Conservation (phyloP, 2,329 filamentous ascomycete species). For the Phaeoacremonium minimum region DNA sequence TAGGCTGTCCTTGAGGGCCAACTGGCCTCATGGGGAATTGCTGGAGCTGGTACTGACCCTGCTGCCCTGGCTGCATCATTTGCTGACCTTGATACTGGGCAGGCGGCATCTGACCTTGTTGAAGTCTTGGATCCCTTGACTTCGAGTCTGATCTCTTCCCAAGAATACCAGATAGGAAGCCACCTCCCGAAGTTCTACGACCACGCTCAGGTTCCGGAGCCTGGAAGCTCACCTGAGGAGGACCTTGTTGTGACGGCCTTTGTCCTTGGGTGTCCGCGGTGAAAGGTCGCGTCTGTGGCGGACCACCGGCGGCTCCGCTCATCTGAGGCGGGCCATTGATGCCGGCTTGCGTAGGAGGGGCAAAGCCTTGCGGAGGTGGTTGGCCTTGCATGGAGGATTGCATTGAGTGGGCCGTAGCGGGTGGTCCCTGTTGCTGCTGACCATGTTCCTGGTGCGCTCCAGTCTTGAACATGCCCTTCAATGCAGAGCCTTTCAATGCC, state of each 20-base stretch:
- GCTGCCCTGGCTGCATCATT: background rate
- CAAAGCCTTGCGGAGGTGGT: background rate
- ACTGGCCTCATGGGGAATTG: too few species aligned
- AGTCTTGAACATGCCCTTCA: constrained; percentile 26
- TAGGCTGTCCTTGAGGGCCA: too few species aligned
- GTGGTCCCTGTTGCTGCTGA: constrained; percentile 10
- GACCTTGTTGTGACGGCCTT: constrained; percentile 1
- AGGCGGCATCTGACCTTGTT: background rate
- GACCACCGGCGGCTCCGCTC: constrained; percentile 13
- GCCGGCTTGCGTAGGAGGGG: background rate
- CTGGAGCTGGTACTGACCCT: too few species aligned
- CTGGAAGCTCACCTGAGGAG: too few species aligned
- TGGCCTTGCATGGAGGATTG: constrained; percentile 14
- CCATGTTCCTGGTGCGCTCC: constrained; percentile 18
- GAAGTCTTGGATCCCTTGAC: constrained; percentile 10
- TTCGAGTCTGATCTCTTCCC: constrained; percentile 13
- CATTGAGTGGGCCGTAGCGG: constrained; percentile 14
- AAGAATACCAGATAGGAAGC: constrained; percentile 16
- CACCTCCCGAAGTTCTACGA: constrained; percentile 13
- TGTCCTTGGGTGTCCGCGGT: constrained; percentile 7
- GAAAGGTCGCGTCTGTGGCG: constrained; percentile 11
- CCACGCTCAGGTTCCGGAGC: constrained; percentile 15
- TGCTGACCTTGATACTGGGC: background rate
- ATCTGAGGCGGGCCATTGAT: constrained; percentile 1
- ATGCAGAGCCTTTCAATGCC: constrained; percentile 23